Percentiles rank a stretch among this genome's conserved stretches.
Evolutionary conservation across 192 early-diverging fungal species (phyloP).

Genomic region (Backusella australiensis): DNA sequence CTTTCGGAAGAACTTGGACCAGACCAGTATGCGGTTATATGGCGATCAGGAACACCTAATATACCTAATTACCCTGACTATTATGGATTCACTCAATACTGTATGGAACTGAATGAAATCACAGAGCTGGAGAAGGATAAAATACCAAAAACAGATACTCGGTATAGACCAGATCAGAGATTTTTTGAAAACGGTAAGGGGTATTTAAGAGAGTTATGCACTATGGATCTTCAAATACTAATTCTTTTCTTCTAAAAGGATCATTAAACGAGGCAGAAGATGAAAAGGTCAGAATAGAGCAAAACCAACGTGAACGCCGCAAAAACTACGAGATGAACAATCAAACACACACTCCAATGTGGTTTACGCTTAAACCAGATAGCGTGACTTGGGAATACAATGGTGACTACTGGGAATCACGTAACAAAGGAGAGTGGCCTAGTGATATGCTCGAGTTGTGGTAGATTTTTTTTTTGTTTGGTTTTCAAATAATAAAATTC

Average conservation of each 20-base stretch:
- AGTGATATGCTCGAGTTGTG: background rate
- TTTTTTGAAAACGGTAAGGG: conserved; percentile 47
- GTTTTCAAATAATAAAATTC: background rate
- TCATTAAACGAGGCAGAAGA: conserved; percentile 38
- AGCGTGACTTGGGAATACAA: conserved; percentile 68
- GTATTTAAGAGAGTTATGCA: conserved; percentile 50
- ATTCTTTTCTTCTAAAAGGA: background rate
- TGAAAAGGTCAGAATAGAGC: conserved; percentile 5
- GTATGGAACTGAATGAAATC: conserved; percentile 89
- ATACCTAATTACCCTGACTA: conserved; percentile 61
- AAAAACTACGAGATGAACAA: conserved; percentile 48
- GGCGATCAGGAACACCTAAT: conserved; percentile 70
- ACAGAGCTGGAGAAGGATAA: conserved; percentile 53
- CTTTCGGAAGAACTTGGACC: conserved; percentile 58
- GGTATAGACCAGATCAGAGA: conserved; percentile 80
- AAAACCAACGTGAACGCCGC: background rate
- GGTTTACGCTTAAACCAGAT: conserved; percentile 30
- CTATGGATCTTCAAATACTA: conserved; percentile 42
- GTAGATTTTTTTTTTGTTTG: background rate
- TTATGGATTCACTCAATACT: conserved; percentile 88
- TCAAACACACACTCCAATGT: conserved; percentile 56
- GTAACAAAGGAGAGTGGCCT: conserved; percentile 36
- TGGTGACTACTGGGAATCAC: conserved; percentile 82
- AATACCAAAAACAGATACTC: conserved; percentile 87
- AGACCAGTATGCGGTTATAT: conserved; percentile 68